phyloP scores from a whole-genome alignment of 2,329 filamentous ascomycete species.

The Ophiocordyceps unilateralis region DNA sequence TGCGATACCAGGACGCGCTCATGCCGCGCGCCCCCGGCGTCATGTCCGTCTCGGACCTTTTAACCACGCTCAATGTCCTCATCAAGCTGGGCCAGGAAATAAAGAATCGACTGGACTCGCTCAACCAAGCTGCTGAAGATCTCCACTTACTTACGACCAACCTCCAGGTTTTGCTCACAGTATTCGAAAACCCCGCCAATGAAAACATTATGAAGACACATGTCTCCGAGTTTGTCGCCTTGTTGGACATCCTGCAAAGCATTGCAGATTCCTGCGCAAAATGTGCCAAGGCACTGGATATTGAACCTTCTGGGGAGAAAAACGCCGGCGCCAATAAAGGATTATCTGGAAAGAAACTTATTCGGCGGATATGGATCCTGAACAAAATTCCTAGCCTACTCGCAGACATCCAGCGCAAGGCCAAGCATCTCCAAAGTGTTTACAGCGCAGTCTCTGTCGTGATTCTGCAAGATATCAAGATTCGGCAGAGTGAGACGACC shows the following conservation, averaged over 20 bases:
- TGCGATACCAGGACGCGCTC: slow-evolving; percentile 1
- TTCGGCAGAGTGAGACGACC: slow-evolving; percentile 1
- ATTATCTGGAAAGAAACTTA: slow-evolving; percentile 2
- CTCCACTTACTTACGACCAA: slow-evolving; percentile 4
- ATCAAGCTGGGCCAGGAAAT: slow-evolving; percentile 5
- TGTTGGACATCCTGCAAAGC: slow-evolving; percentile 4
- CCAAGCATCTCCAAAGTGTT: slow-evolving; percentile 3
- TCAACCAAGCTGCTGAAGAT: slow-evolving; percentile 4
- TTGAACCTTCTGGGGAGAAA: slow-evolving; percentile 2
- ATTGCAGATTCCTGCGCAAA: slow-evolving; percentile 4
- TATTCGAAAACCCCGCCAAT: slow-evolving; percentile 3
- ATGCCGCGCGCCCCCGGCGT: slow-evolving; percentile 1
- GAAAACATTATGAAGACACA: slow-evolving; percentile 3
- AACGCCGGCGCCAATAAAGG: slow-evolving; percentile 1
- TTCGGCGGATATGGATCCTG: slow-evolving; percentile 3
- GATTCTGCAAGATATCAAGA: slow-evolving; percentile 4
- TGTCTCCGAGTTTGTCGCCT: slow-evolving; percentile 4
- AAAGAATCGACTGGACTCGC: slow-evolving; percentile 3
- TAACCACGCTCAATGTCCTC: slow-evolving; percentile 3
- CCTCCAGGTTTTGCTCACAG: slow-evolving; percentile 3
- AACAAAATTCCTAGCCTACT: slow-evolving; percentile 4
- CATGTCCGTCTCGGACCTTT: slow-evolving; percentile 3
- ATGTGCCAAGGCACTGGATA: slow-evolving; percentile 4
- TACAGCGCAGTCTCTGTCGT: slow-evolving; percentile 4
- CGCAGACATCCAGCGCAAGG: slow-evolving; percentile 4